These are phyloP conservation scores for Nicotiana undulata DNA, from an alignment of 257 asterid species.

Conservation along the genomic window DNA sequence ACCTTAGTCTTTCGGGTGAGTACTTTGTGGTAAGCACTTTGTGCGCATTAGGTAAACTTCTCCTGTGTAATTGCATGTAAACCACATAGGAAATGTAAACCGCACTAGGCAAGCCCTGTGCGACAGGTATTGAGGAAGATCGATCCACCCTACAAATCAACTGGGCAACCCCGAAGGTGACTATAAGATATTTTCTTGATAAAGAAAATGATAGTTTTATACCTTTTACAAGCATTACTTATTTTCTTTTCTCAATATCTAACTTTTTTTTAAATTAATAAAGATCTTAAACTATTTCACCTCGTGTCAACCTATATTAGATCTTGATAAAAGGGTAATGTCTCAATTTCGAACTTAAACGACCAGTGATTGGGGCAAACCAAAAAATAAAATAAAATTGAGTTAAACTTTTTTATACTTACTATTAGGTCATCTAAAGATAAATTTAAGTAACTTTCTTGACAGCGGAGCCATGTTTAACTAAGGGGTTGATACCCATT, in stretches of 20 bases:
- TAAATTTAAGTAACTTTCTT: too few relatives aligned
- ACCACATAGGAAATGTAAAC: too few relatives aligned
- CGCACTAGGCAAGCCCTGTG: too few relatives aligned
- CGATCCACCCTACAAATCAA: too few relatives aligned
- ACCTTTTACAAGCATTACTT: neutral
- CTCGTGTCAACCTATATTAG: neutral
- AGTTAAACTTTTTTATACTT: neutral
- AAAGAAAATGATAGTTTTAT: neutral
- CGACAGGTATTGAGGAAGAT: too few relatives aligned
- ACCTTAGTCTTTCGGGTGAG: too few relatives aligned
- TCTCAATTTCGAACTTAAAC: neutral
- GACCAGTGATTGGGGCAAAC: neutral
- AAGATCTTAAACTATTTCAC: neutral
- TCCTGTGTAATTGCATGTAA: too few relatives aligned
- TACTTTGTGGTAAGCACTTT: too few relatives aligned
- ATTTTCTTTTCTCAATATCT: neutral
- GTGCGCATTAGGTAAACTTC: too few relatives aligned
- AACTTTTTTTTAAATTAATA: neutral
- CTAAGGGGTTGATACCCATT: too few relatives aligned
- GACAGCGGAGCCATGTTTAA: too few relatives aligned
- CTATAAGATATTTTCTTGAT: neutral
- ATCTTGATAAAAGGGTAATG: neutral
- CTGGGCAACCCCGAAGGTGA: neutral
- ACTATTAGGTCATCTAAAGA: neutral
- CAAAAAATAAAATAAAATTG: too few relatives aligned